These are phyloP conservation scores for Argentina anserina DNA, from an alignment of 306 rosid genomes.

Conservation along the genomic window DNA sequence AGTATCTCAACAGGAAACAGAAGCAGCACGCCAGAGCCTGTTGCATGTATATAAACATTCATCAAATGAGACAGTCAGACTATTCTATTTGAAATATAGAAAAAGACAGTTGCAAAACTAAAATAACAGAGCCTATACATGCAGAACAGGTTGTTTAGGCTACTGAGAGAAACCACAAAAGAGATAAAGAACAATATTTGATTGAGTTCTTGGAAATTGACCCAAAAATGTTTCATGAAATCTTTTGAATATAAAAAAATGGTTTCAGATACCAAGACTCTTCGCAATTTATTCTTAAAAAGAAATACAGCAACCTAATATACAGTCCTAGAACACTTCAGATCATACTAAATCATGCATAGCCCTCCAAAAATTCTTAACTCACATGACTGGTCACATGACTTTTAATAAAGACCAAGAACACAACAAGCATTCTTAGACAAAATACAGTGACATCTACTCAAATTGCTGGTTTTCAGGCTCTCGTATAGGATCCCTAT, in stretches of 20 bases:
- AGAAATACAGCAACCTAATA: neutral
- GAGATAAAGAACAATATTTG: neutral
- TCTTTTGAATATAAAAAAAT: neutral
- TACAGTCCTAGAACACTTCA: neutral
- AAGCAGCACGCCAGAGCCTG: slow-evolving; percentile 81
- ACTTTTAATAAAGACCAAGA: neutral
- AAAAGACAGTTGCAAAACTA: neutral
- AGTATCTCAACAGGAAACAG: slow-evolving; percentile 77
- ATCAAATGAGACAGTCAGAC: neutral
- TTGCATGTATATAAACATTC: slow-evolving; percentile 11
- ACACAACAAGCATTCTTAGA: neutral
- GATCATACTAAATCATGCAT: neutral
- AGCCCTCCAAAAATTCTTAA: neutral
- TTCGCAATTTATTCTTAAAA: neutral
- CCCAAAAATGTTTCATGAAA: neutral
- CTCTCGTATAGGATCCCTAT: neutral
- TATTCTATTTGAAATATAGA: too few relatives aligned
- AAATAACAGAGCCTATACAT: neutral
- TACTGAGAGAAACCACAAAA: neutral
- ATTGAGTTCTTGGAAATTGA: neutral
- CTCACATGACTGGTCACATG: neutral
- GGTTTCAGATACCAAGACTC: neutral
- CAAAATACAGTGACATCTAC: neutral
- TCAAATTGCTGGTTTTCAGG: neutral
- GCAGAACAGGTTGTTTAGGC: neutral